phyloP scores from a whole-genome alignment of 2,329 filamentous ascomycete species.

The Samsoniella hepiali region DNA sequence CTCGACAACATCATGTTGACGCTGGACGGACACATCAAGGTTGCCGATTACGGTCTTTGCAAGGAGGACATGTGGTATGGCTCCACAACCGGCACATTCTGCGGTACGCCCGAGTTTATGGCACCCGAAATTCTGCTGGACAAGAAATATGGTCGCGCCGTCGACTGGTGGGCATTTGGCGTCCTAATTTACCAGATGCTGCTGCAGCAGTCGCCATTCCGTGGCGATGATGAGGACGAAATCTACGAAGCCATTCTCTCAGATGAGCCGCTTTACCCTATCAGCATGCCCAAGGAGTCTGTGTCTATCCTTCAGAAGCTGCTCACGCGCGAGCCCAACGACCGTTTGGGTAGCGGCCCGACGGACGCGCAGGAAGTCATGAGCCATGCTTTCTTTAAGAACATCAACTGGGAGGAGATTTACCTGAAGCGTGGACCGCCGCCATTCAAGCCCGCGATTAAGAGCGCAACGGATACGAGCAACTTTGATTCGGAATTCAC shows the following conservation, averaged over 20 bases:
- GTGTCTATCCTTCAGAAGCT: constrained; percentile 98
- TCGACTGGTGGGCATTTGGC: constrained; percentile 99
- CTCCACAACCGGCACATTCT: constrained; percentile 95
- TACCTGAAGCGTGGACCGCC: constrained; percentile 90
- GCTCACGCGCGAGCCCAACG: constrained; percentile 89
- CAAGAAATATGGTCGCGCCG: constrained; percentile 95
- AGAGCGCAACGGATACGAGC: constrained; percentile 93
- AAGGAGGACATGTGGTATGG: constrained; percentile 99
- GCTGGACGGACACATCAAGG: constrained; percentile 95
- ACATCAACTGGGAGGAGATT: constrained; percentile 98
- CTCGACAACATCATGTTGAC: constrained; percentile 89
- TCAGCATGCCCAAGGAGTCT: constrained; percentile 97
- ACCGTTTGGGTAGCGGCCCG: constrained; percentile 87
- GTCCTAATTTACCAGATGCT: constrained; percentile 99
- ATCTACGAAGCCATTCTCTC: constrained; percentile 98
- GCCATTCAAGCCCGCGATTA: constrained; percentile 87
- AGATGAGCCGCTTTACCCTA: constrained; percentile 95
- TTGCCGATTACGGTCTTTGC: constrained; percentile 97
- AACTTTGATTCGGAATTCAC: constrained; percentile 99
- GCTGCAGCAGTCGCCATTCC: constrained; percentile 96
- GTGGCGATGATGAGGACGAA: constrained; percentile 97
- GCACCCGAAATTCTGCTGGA: constrained; percentile 97
- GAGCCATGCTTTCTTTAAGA: constrained; percentile 97
- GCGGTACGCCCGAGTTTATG: constrained; percentile 99
- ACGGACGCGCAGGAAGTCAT: constrained; percentile 98